A percentile compares a stretch with the other conserved stretches of the same genome.
Evolutionary conservation across 768 basidiomycete genomes (phyloP).

Genomic region (Dacryopinax spathularia): DNA sequence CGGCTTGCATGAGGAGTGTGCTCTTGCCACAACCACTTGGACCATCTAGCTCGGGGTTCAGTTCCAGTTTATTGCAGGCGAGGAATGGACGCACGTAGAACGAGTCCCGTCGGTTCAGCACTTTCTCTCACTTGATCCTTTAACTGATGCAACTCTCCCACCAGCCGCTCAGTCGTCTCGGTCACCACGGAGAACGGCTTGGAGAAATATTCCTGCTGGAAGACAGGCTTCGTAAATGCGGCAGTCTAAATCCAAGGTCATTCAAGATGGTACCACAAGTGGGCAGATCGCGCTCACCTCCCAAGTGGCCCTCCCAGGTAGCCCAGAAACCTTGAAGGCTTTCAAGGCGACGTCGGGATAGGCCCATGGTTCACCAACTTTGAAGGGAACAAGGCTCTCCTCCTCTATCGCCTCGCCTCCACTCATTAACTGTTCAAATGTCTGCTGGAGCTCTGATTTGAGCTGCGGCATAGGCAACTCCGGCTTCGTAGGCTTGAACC

Average conservation of each 20-base stretch:
- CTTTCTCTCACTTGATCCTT: slow-evolving; percentile 38
- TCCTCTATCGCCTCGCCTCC: neutral
- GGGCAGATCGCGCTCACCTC: neutral
- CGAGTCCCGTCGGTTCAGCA: slow-evolving; percentile 40
- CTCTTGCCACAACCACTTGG: slow-evolving; percentile 69
- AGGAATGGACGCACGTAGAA: slow-evolving; percentile 43
- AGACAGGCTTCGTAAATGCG: neutral
- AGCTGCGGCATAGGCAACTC: no score
- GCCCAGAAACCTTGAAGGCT: neutral
- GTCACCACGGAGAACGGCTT: slow-evolving; percentile 53
- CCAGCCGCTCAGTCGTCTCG: neutral
- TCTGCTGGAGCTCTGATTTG: no score
- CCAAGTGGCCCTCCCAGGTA: neutral
- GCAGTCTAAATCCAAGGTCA: no score
- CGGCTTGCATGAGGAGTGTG: slow-evolving; percentile 58
- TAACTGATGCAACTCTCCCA: slow-evolving; percentile 33
- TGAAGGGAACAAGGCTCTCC: neutral
- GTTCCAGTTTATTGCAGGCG: neutral
- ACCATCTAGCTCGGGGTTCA: slow-evolving; percentile 40
- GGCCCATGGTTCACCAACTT: neutral
- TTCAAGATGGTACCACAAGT: no score
- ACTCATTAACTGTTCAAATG: no score
- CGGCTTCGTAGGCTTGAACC: no score
- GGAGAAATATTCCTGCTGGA: slow-evolving; percentile 25
- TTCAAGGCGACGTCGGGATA: neutral